Evolutionary conservation across 129 eudicot species (phyloP).

Genomic region (Artemisia argyi): DNA sequence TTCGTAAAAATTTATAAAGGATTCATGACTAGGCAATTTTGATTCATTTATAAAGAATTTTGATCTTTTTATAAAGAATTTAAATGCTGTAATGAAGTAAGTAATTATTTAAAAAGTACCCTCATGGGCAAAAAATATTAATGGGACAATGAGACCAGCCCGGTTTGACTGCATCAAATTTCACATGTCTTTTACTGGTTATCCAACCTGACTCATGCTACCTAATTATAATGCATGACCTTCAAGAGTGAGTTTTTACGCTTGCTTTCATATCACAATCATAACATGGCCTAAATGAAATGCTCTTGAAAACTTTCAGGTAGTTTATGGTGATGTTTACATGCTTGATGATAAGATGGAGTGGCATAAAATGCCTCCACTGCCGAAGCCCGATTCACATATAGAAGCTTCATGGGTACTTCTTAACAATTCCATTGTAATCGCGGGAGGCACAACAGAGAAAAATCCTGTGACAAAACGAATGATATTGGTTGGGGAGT

Average conservation of each 20-base stretch:
- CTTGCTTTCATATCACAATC: not conserved
- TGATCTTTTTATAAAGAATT: too few species aligned
- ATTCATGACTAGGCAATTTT: too few species aligned
- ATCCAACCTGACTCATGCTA: too few species aligned
- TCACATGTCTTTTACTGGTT: too few species aligned
- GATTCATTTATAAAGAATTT: too few species aligned
- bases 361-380: conserved; percentile 62
- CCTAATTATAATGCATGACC: not conserved
- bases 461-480: conserved; percentile 71
- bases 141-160: too few species aligned
- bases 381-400: conserved; percentile 86
- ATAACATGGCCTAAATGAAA: not conserved
- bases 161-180: too few species aligned
- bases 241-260: not conserved
- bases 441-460: conserved; percentile 79
- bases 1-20: too few species aligned
- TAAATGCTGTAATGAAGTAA: too few species aligned
- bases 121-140: too few species aligned
- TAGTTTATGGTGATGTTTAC: conserved; percentile 69
- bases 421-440: conserved; percentile 61
- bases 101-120: too few species aligned
- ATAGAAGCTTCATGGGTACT: conserved; percentile 72
- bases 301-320: conserved; percentile 39
- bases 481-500: conserved; percentile 82
- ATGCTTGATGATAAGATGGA: conserved; percentile 66